Base-by-base conservation (phyloP, 2,329 filamentous ascomycete species). In the Blastomyces gilchristii region DNA sequence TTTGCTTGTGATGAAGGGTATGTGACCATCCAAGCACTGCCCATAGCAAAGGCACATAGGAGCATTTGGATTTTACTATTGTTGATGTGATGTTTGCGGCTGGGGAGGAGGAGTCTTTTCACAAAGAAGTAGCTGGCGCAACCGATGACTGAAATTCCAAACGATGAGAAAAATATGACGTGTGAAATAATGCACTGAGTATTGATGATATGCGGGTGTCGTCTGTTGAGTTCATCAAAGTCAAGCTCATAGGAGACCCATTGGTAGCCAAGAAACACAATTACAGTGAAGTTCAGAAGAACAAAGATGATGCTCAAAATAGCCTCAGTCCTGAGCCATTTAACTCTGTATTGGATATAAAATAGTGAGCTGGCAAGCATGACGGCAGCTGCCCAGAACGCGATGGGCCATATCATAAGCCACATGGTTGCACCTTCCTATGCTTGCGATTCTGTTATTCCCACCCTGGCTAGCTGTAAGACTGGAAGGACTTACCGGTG, bases 211-310 rank as follows among this genome's bases (percentile, higher is more conserved):
- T 58, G 9, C 37, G 54, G 54, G 8, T 28, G 2, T 16, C 28
- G 37, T 0, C 3, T 41, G 37, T 58, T 37, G 31, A 58, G 54
- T 28, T 43, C 12, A n/a, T 28, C n/a, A 22, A 41, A 41, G 37
- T 12, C 54, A 58, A 58, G n/a, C 37, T 58, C 54, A 37, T 58
- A 43, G 12, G n/a, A 41, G n/a, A 28, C 22, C 54, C 54, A 58
- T 43, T 58, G 54, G 37, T 41, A 57, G 54, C n/a, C 18, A 43
- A 57, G 54, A 22, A 58, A 22, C 11, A 41, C 22, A 25, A 58
- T 43, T 9, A 43, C 28, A 6, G 11, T 2, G 5, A 9, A 41
- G 54, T 58, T 43, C 54, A 58, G 34, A 25, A 58, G n/a, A 1
- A 22, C 18, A 28, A 41, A 58, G 12, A 25, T 14, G 37, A 25